Base-by-base conservation (phyloP, 164 flowering plant genomes). In the Houttuynia cordata region DNA sequence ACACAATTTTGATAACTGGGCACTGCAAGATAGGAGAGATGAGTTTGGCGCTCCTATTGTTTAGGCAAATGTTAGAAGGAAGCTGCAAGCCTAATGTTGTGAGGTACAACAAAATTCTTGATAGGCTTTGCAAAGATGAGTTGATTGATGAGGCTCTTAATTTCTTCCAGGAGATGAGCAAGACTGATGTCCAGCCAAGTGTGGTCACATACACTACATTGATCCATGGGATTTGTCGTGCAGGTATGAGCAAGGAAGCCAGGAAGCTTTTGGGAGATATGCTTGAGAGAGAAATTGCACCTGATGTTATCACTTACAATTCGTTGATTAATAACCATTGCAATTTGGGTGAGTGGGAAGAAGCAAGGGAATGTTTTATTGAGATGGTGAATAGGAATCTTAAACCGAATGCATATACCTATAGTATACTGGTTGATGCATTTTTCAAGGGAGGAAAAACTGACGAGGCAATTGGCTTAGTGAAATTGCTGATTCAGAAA, bases 161-260 rank as follows among this genome's bases (percentile, higher is more conserved):
- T 30, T 2, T 30, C 37, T 30, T 30, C 6, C 37, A 30, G 6
- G 6, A 30, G 37, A 30, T 30, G 37, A 30, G 37, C 6, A 6
- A 30, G 6, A 30, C 2, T 30, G 6, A 30, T 30, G 37, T 30
- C 37, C 37, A 30, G 37, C 73, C 70, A 0, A 51, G 51, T 42
- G 20, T 59, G 12, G 54, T 45, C 13, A 51, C 41, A 1, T 73
- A 59, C 23, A 59, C 5, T 40, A 56, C 6, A 0, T 17, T 72
- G 22, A 62, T 70, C 4, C 51, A 68, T 51, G 54, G 67, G 24
- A 30, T 73, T 18, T 57, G 68, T 21, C 63, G 64, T n/a, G 64
- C 39, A n/a, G 62, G 68, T n/a, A 21, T 24, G 8, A 50, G 67
- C 5, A 51, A 61, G n/a, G 71, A 73, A 19, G 73, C 66, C 18